A percentile compares a stretch with the other conserved stretches of the same genome.
Conservation (phyloP, 768 basidiomycete genomes). For the Mycena polygramma region DNA sequence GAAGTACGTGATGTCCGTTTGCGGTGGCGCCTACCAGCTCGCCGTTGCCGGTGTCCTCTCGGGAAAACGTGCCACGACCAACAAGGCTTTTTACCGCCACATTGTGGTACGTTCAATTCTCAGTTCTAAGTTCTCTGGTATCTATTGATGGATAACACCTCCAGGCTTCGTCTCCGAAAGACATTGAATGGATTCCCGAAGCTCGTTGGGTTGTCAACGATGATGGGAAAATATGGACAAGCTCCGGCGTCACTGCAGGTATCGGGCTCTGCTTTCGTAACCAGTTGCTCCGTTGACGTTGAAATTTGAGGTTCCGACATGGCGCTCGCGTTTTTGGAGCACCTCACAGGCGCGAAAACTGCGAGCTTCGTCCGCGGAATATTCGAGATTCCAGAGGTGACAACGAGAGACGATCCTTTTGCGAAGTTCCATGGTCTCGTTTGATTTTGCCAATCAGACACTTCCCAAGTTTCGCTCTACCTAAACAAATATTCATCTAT, state of each 20-base stretch:
- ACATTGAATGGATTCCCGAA: constrained; percentile 50
- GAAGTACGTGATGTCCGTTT: constrained; percentile 51
- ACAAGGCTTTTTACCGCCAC: constrained; percentile 49
- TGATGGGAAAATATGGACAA: constrained; percentile 51
- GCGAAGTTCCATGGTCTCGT: no score
- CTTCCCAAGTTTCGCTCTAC: no score
- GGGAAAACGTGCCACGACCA: constrained; percentile 53
- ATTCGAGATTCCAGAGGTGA: constrained; percentile 39
- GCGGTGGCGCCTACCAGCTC: constrained; percentile 48
- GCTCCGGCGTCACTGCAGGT: constrained; percentile 53
- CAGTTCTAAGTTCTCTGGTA: background rate
- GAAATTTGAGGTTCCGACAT: constrained; percentile 46
- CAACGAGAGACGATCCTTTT: constrained; percentile 44
- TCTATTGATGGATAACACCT: no score
- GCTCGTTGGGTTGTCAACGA: constrained; percentile 51
- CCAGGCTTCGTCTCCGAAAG: constrained; percentile 36
- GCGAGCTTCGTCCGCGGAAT: constrained; percentile 37
- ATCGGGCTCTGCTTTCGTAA: background rate
- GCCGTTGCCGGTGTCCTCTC: constrained; percentile 48
- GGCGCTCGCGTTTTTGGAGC: constrained; percentile 50
- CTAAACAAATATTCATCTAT: no score
- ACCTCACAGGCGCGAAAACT: constrained; percentile 41
- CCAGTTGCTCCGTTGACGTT: background rate
- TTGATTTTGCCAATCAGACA: no score
- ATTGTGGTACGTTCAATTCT: constrained; percentile 34